Evolutionary conservation across 179 eudicot genomes (phyloP).

Genomic region (Corrigiola litoralis): DNA sequence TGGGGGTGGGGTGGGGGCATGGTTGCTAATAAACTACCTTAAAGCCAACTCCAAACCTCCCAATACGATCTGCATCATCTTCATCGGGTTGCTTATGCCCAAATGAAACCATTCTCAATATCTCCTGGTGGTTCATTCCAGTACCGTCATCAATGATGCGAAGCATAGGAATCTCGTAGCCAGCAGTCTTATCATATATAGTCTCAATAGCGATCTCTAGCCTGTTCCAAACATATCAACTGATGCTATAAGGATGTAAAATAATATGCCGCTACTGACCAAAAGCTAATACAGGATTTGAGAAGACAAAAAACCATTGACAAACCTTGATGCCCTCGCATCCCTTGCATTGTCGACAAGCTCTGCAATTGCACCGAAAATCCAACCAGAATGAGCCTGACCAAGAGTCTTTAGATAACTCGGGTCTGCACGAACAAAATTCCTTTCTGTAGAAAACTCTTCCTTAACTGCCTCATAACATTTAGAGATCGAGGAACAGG

Average conservation of each 20-base stretch:
- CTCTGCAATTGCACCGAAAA: conserved; percentile 86
- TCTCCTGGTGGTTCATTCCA: conserved; percentile 69
- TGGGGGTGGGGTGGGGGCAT: not conserved
- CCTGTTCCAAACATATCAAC: conserved; percentile 34
- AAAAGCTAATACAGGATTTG: not conserved
- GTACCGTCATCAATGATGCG: conserved; percentile 59
- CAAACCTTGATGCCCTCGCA: conserved; percentile 60
- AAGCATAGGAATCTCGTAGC: conserved; percentile 60
- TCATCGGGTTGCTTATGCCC: conserved; percentile 62
- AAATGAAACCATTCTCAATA: conserved; percentile 63
- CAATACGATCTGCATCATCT: conserved; percentile 49
- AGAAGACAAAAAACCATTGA: not conserved
- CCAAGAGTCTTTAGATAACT: conserved; percentile 75
- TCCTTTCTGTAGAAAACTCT: conserved; percentile 26
- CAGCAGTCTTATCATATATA: conserved; percentile 39
- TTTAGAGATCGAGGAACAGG: conserved; percentile 24
- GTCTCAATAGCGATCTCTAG: conserved; percentile 44
- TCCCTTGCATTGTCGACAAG: conserved; percentile 82
- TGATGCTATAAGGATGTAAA: not conserved
- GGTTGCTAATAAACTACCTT: conserved; percentile 41
- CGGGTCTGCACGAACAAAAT: conserved; percentile 51
- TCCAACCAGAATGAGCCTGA: conserved; percentile 77
- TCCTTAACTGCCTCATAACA: conserved; percentile 21
- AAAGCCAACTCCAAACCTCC: conserved; percentile 82
- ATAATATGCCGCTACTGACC: not conserved